Percentiles rank a stretch among this genome's conserved stretches.
These are phyloP conservation scores for Eucalyptus erythrocorys DNA, from an alignment of 345 rosid genomes.

Conservation along the genomic window DNA sequence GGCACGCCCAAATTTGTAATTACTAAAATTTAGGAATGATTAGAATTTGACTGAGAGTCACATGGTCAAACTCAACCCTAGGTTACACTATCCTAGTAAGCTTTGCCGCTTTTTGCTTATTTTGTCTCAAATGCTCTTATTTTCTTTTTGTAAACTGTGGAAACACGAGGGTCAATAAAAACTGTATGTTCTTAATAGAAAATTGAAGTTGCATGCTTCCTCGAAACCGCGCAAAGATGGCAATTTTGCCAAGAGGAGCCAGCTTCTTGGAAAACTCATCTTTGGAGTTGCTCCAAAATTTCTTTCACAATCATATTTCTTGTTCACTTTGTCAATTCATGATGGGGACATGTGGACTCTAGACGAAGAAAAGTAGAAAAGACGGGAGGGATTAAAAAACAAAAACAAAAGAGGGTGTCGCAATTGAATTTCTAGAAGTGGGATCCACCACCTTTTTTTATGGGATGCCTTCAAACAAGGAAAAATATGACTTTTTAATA, in stretches of 20 bases:
- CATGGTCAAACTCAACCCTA: background rate
- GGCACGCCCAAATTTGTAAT: background rate
- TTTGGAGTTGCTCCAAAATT: background rate
- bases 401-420: background rate
- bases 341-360: background rate
- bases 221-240: background rate
- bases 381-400: background rate
- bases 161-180: background rate
- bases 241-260: background rate
- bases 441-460: constrained; percentile 2
- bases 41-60: background rate
- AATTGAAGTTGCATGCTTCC: background rate
- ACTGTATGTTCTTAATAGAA: background rate
- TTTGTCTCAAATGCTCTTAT: background rate
- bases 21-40: background rate
- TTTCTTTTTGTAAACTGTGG: background rate
- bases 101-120: background rate
- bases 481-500: background rate
- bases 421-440: background rate
- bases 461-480: background rate
- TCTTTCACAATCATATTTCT: background rate
- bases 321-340: background rate
- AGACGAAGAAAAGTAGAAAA: background rate
- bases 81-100: background rate
- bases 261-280: background rate